These are phyloP conservation scores for Fusarium continuum DNA, from an alignment of 2,329 filamentous ascomycete species.

Conservation along the genomic window DNA sequence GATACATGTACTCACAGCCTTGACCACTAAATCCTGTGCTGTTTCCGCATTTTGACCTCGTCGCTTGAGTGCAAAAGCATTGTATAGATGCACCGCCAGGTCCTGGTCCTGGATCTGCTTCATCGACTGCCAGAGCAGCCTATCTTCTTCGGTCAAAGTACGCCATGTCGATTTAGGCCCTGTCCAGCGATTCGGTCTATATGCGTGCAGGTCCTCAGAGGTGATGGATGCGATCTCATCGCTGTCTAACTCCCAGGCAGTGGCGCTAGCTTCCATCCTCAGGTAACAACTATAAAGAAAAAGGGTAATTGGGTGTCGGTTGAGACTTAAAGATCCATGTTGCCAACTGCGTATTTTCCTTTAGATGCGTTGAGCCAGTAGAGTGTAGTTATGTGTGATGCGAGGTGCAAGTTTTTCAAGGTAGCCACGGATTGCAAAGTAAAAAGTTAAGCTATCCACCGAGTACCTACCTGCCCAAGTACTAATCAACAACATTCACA, in stretches of 20 bases:
- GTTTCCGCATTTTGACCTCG: conserved; percentile 40
- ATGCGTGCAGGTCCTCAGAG: conserved; percentile 57
- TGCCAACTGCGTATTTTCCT: neutral
- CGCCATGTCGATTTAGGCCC: conserved; percentile 75
- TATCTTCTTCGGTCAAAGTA: conserved; percentile 67
- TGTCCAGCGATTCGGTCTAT: conserved; percentile 76
- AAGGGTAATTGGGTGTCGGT: neutral
- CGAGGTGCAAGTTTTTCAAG: conserved; percentile 30
- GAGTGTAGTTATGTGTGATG: conserved; percentile 13
- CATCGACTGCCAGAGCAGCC: conserved; percentile 69
- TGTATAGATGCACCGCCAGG: conserved; percentile 80
- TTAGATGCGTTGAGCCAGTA: neutral
- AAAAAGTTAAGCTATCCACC: conserved; percentile 22
- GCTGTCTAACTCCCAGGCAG: conserved; percentile 55
- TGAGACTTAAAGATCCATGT: neutral
- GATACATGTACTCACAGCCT: conserved; percentile 38
- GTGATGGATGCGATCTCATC: conserved; percentile 58
- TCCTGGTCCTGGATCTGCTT: conserved; percentile 71
- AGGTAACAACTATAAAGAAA: neutral
- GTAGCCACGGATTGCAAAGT: neutral
- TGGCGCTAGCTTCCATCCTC: conserved; percentile 37
- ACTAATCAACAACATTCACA: neutral
- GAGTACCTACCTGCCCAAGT: too few species aligned
- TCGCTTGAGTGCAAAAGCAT: conserved; percentile 73
- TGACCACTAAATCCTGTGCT: conserved; percentile 43